Evolutionary conservation across 805 yeast species (phyloP), one percentile per base, ranked within the genome.

Genomic region (Starmerella sp.): DNA sequence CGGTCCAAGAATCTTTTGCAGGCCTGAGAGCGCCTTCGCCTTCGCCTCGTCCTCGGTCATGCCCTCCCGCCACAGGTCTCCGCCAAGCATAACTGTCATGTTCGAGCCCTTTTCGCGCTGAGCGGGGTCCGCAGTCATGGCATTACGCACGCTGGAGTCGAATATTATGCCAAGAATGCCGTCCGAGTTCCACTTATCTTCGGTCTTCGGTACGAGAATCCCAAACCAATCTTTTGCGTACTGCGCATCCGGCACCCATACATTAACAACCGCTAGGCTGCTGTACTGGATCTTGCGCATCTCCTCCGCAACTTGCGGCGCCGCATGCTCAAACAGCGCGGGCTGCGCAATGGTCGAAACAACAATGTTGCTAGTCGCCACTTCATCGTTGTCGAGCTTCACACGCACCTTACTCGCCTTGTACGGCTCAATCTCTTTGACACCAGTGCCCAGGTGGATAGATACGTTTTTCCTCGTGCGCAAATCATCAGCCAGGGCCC

Each of bases 1-100:
- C 8, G 55, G 56, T 5, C 69, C 66, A 17, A 80, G 57, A 43
- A 76, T 75, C 44, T 69, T 65, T 52, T 64, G 56, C 13, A 82
- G 64, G 3, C 73, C 76, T 6, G 61, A 56, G 34, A 72, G 67
- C 1, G 77, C 75, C 3, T 66, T 58, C 5, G 54, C 48, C 4
- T 64, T 37, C 45, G 66, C 65, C 28, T 56, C 58, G 9, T 60
- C 57, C 15, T 58, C 55, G 9, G 45, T 43, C 29, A 58, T 66
- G 51, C 22, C 22, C 22, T 69, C 71, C 35, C 66, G 51, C 72
- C 79, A 75, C 54, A 69, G 75, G 63, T 84, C 86, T 0, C 97
- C 97, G 5, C 97, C 97, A 62, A 89, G 71, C 97, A 91, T 91
- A 30, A 87, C 77, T 0, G 98, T 93, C 54, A 90, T 65, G 62